Evolutionary conservation across 2,329 filamentous ascomycete genomes (phyloP).

Genomic region (Cryphonectria radicalis): DNA sequence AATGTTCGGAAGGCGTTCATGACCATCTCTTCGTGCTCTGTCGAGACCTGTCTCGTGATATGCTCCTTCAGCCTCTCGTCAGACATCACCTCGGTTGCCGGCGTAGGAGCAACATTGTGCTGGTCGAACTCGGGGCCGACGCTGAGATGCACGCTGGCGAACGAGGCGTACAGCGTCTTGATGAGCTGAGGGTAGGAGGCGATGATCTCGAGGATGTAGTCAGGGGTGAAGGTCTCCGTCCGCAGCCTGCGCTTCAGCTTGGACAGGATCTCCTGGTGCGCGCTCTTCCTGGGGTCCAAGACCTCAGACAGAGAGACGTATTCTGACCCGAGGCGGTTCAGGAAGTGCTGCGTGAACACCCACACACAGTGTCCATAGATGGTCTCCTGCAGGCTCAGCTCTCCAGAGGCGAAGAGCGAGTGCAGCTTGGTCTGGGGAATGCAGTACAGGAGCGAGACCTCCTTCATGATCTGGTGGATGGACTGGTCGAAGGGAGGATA

Average conservation of each 20-base stretch:
- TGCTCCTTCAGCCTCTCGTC: constrained; percentile 74
- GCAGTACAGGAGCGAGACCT: constrained; percentile 95
- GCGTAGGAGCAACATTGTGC: constrained; percentile 57
- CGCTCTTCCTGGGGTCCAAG: constrained; percentile 78
- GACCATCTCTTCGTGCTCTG: constrained; percentile 97
- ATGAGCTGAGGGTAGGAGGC: constrained; percentile 86
- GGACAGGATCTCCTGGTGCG: constrained; percentile 83
- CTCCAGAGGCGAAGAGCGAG: constrained; percentile 80
- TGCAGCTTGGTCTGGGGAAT: constrained; percentile 98
- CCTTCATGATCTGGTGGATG: constrained; percentile 98
- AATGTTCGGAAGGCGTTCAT: constrained; percentile 97
- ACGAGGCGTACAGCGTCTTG: constrained; percentile 85
- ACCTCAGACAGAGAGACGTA: constrained; percentile 86
- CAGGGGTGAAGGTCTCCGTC: constrained; percentile 95
- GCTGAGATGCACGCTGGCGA: constrained; percentile 81
- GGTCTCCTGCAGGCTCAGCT: constrained; percentile 91
- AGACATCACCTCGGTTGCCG: constrained; percentile 70
- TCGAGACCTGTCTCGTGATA: constrained; percentile 79
- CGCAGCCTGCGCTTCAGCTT: constrained; percentile 95
- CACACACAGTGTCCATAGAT: constrained; percentile 97
- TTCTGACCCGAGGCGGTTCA: constrained; percentile 91
- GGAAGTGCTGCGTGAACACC: constrained; percentile 97
- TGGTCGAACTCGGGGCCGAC: constrained; percentile 56
- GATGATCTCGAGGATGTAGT: constrained; percentile 98
- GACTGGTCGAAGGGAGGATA: constrained; percentile 87